Percentiles rank a stretch among this genome's conserved stretches.
These are phyloP conservation scores for Trapa incisa DNA, from an alignment of 345 rosid genomes.

Conservation along the genomic window DNA sequence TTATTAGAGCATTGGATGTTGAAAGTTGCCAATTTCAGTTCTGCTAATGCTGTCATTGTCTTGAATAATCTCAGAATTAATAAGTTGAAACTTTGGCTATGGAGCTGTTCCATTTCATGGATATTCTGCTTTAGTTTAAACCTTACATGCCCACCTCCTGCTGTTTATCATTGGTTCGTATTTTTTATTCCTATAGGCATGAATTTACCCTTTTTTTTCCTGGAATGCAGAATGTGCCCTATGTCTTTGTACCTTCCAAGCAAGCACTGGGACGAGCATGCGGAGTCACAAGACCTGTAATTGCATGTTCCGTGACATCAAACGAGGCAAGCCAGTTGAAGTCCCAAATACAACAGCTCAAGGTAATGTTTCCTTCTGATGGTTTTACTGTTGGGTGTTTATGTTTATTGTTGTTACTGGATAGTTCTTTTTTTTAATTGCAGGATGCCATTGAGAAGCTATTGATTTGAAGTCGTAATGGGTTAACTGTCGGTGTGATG, in stretches of 20 bases:
- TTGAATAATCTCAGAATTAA: too few species aligned
- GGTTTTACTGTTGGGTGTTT: neutral
- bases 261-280: slow-evolving; percentile 96
- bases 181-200: too few species aligned
- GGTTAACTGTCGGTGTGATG: slow-evolving; percentile 68
- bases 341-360: slow-evolving; percentile 72
- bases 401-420: neutral
- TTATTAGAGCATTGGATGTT: too few species aligned
- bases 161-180: too few species aligned
- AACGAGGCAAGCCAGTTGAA: slow-evolving; percentile 85
- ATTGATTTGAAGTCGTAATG: slow-evolving; percentile 33
- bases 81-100: too few species aligned
- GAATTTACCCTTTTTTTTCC: neutral
- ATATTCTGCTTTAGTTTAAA: too few species aligned
- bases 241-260: slow-evolving; percentile 94
- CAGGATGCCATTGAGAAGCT: slow-evolving; percentile 98
- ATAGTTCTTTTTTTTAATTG: slow-evolving; percentile 7
- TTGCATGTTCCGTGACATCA: slow-evolving; percentile 74
- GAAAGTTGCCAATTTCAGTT: too few species aligned
- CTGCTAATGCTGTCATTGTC: too few species aligned
- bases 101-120: too few species aligned
- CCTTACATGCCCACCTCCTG: too few species aligned
- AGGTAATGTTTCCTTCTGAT: slow-evolving; percentile 27
- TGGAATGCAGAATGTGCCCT: slow-evolving; percentile 79
- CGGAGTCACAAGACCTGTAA: slow-evolving; percentile 92